phyloP scores from a whole-genome alignment of 2,329 filamentous ascomycete species.

The Tolypocladium ovalisporum region DNA sequence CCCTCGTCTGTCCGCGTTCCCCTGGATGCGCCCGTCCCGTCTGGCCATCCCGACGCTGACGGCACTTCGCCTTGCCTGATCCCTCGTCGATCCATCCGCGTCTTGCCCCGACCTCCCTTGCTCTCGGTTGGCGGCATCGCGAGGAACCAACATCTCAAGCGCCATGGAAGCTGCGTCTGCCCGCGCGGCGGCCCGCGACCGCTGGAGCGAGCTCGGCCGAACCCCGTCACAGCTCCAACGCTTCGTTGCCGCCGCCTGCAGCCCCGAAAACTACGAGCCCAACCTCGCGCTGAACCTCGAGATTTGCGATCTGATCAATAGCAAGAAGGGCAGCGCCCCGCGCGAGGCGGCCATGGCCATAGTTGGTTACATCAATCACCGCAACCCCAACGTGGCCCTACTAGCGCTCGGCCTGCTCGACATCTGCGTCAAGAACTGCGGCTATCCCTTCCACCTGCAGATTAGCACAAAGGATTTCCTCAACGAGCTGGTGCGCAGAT shows the following conservation, averaged over 20 bases:
- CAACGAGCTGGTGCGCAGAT: slow-evolving; percentile 92
- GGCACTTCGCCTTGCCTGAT: not conserved
- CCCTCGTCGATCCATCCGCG: not conserved
- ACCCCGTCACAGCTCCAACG: slow-evolving; percentile 81
- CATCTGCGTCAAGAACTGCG: slow-evolving; percentile 99
- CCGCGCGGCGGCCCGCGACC: slow-evolving; percentile 88
- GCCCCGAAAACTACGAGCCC: slow-evolving; percentile 94
- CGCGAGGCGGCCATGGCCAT: slow-evolving; percentile 91
- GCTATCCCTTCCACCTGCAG: slow-evolving; percentile 96
- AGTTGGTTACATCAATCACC: slow-evolving; percentile 89
- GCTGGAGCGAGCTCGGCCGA: slow-evolving; percentile 74
- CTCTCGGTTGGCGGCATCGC: not conserved
- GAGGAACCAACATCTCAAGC: not conserved
- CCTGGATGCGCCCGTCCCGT: not conserved
- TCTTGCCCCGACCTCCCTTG: too few species aligned
- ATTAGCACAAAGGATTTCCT: slow-evolving; percentile 98
- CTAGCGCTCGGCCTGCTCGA: slow-evolving; percentile 87
- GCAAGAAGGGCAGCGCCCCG: slow-evolving; percentile 91
- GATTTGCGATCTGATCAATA: slow-evolving; percentile 92
- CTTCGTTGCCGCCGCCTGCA: slow-evolving; percentile 93
- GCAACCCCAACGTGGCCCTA: slow-evolving; percentile 89
- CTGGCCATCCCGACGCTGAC: not conserved
- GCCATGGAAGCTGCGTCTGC: slow-evolving; percentile 88
- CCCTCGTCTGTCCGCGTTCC: not conserved
- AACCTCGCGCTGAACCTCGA: slow-evolving; percentile 95